These are phyloP conservation scores for Sphagnum contortum DNA, from an alignment of 225 moss, liverwort and hornwort species.

Conservation along the genomic window DNA sequence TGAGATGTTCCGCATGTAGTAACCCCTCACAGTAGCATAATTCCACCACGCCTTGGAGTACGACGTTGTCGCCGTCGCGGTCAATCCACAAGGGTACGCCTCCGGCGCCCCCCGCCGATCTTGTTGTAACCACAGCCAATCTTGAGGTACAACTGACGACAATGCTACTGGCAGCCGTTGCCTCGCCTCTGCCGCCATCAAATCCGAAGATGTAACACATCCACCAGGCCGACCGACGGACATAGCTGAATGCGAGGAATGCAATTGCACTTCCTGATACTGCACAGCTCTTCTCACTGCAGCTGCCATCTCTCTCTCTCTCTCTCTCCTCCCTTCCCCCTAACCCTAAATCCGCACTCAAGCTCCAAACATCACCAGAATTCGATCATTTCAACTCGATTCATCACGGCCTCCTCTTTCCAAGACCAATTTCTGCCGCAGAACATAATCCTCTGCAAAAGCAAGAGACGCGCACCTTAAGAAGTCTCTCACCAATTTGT, in stretches of 20 bases:
- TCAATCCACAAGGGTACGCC: slow-evolving; percentile 14
- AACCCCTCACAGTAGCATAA: slow-evolving; percentile 70
- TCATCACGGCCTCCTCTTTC: too few species aligned
- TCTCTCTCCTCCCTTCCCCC: slow-evolving; percentile 3
- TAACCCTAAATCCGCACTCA: slow-evolving; percentile 5
- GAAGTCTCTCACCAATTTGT: too few species aligned
- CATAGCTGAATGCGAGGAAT: slow-evolving; percentile 50
- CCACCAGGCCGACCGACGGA: slow-evolving; percentile 23
- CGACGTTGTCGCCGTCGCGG: slow-evolving; percentile 24
- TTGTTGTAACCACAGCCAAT: slow-evolving; percentile 35
- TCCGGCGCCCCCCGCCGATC: slow-evolving; percentile 33
- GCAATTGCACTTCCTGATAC: slow-evolving; percentile 53
- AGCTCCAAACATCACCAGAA: neutral
- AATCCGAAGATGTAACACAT: slow-evolving; percentile 26
- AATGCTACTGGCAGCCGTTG: slow-evolving; percentile 28
- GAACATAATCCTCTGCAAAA: too few species aligned
- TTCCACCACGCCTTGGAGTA: slow-evolving; percentile 33
- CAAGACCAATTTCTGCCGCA: too few species aligned
- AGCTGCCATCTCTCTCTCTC: slow-evolving; percentile 48
- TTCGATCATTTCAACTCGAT: too few species aligned
- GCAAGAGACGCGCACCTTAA: too few species aligned
- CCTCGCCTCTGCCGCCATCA: slow-evolving; percentile 41
- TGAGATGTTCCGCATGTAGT: slow-evolving; percentile 79
- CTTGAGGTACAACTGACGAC: slow-evolving; percentile 18
- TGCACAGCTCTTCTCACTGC: slow-evolving; percentile 63